These are phyloP conservation scores for Fusarium sacchari DNA, from an alignment of 2,329 filamentous ascomycete genomes.

Conservation along the genomic window DNA sequence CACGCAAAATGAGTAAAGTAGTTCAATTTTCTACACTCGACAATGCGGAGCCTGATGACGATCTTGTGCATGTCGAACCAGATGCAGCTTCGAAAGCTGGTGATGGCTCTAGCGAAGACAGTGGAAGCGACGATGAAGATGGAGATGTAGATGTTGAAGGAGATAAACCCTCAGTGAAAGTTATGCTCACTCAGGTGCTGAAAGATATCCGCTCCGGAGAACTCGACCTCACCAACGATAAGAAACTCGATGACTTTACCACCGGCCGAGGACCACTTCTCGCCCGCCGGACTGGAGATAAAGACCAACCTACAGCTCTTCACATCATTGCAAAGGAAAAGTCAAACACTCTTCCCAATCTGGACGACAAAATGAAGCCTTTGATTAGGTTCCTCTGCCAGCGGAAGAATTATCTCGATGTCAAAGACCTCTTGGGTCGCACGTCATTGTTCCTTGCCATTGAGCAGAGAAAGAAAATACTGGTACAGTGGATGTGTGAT, in stretches of 20 bases:
- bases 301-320: slow-evolving; percentile 22
- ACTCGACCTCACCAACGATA: neutral
- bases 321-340: slow-evolving; percentile 31
- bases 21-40: neutral
- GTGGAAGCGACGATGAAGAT: slow-evolving; percentile 20
- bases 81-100: neutral
- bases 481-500: slow-evolving; percentile 16
- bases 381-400: neutral
- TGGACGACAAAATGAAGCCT: slow-evolving; percentile 32
- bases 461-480: neutral
- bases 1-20: neutral
- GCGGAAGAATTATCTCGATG: neutral
- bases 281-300: slow-evolving; percentile 16
- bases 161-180: neutral
- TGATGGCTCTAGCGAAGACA: slow-evolving; percentile 5
- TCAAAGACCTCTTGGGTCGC: neutral
- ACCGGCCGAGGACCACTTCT: slow-evolving; percentile 11
- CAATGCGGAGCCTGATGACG: neutral
- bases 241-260: neutral
- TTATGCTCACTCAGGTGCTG: neutral
- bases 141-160: neutral
- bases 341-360: slow-evolving; percentile 24
- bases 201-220: neutral
- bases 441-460: neutral
- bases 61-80: neutral